A percentile compares a stretch with the other conserved stretches of the same genome.
phyloP scores from a whole-genome alignment of 2,329 filamentous ascomycete species.

The Lachnellula subtilissima region DNA sequence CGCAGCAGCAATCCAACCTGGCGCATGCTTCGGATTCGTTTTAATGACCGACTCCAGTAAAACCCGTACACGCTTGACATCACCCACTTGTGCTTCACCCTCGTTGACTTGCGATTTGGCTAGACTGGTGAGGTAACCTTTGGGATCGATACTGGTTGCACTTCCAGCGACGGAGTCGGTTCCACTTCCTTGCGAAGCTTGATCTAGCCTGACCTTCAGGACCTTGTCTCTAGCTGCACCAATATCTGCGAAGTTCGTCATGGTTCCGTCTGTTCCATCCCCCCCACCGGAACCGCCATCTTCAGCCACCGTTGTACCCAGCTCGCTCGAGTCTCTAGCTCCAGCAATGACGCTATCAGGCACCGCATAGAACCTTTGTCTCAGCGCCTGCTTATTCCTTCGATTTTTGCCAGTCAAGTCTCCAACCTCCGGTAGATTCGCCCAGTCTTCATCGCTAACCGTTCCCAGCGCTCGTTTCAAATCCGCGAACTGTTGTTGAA shows the following conservation, averaged over 20 bases:
- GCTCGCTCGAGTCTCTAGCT: slow-evolving; percentile 72
- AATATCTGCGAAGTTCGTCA: slow-evolving; percentile 98
- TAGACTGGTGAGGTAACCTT: slow-evolving; percentile 91
- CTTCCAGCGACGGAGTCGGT: slow-evolving; percentile 70
- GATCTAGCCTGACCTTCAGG: slow-evolving; percentile 86
- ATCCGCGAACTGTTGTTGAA: slow-evolving; percentile 95
- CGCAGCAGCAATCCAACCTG: slow-evolving; percentile 93
- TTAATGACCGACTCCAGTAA: slow-evolving; percentile 96
- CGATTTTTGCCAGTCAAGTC: slow-evolving; percentile 94
- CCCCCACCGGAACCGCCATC: slow-evolving; percentile 56
- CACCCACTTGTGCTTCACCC: slow-evolving; percentile 79
- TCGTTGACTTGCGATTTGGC: slow-evolving; percentile 76
- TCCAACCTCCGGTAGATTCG: slow-evolving; percentile 88
- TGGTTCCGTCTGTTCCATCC: slow-evolving; percentile 69
- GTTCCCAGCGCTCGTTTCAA: slow-evolving; percentile 84
- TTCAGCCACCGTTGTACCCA: slow-evolving; percentile 84
- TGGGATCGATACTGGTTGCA: slow-evolving; percentile 87
- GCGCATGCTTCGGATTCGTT: slow-evolving; percentile 90
- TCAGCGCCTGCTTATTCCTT: slow-evolving; percentile 74
- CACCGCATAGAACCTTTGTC: slow-evolving; percentile 89
- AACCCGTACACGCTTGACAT: slow-evolving; percentile 89
- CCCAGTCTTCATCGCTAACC: slow-evolving; percentile 95
- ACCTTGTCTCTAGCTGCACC: slow-evolving; percentile 95
- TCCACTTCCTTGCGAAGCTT: slow-evolving; percentile 69
- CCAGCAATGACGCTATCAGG: slow-evolving; percentile 92